Percentiles rank a stretch among this genome's conserved stretches.
These are phyloP conservation scores for Collybia sp. DNA, from an alignment of 768 basidiomycete species.

Conservation along the genomic window DNA sequence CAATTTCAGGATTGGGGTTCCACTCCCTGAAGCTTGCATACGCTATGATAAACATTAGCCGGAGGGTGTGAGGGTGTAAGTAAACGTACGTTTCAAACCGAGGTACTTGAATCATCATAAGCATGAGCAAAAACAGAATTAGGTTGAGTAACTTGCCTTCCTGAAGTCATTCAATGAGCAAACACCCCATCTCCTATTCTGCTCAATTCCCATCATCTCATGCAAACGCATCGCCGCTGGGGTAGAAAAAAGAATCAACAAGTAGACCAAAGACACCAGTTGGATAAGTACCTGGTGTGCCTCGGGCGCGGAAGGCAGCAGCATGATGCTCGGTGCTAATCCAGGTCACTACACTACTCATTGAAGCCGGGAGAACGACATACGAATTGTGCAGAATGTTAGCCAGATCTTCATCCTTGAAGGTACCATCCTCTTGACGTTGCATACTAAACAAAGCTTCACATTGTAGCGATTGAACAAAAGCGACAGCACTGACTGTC, in stretches of 20 bases:
- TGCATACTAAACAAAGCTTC: conserved; percentile 37
- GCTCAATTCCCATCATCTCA: conserved; percentile 83
- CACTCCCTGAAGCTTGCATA: conserved; percentile 73
- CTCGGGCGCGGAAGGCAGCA: conserved; percentile 69
- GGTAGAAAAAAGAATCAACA: neutral
- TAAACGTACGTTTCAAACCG: conserved; percentile 62
- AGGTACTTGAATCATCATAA: conserved; percentile 44
- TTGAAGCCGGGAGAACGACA: conserved; percentile 17
- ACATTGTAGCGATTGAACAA: neutral
- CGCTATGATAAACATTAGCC: conserved; percentile 29
- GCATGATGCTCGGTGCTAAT: conserved; percentile 68
- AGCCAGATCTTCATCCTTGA: conserved; percentile 71
- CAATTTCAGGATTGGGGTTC: conserved; percentile 71
- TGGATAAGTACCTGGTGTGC: conserved; percentile 49
- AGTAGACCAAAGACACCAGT: neutral
- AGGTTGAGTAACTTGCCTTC: conserved; percentile 30
- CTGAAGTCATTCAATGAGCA: conserved; percentile 85
- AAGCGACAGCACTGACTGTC: conserved; percentile 33
- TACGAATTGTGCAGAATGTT: conserved; percentile 63
- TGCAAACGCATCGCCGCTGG: conserved; percentile 63
- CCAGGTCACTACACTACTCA: conserved; percentile 2
- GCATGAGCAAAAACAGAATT: neutral
- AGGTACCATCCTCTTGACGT: conserved; percentile 55
- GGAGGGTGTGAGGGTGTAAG: neutral
- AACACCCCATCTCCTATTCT: conserved; percentile 73